Conservation (phyloP, 192 early-diverging fungal genomes). For the Podila horticola region DNA sequence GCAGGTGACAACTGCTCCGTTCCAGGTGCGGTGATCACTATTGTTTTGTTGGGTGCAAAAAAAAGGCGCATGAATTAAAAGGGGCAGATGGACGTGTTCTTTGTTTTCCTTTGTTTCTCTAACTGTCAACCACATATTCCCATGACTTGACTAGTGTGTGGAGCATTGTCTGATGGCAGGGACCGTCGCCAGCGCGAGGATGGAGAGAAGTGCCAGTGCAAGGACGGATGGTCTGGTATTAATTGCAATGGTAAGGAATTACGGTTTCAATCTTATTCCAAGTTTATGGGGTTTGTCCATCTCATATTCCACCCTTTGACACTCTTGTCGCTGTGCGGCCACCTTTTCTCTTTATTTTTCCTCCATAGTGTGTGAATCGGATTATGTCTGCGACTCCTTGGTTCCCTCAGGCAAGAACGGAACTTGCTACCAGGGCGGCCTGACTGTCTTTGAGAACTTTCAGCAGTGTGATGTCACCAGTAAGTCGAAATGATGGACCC, state of each 20-base stretch:
- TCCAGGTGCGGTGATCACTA: conserved; percentile 61
- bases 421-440: conserved; percentile 79
- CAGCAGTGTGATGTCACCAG: conserved; percentile 83
- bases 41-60: not conserved
- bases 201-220: conserved; percentile 74
- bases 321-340: not conserved
- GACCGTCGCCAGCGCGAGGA: conserved; percentile 65
- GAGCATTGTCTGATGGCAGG: conserved; percentile 71
- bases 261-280: too few species aligned
- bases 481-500: conserved; percentile 35
- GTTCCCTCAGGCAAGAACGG: conserved; percentile 77
- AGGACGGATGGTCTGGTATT: conserved; percentile 91
- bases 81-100: not conserved
- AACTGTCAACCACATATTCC: not conserved
- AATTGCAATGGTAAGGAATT: conserved; percentile 85
- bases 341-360: not conserved
- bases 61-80: not conserved
- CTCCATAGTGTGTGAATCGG: conserved; percentile 66
- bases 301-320: not conserved
- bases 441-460: conserved; percentile 73
- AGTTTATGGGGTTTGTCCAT: not conserved
- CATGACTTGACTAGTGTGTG: conserved; percentile 68
- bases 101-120: not conserved
- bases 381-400: conserved; percentile 73
- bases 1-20: conserved; percentile 80